Evolutionary conservation across 345 rosid genomes (phyloP).

Genomic region (Linum usitatissimum): DNA sequence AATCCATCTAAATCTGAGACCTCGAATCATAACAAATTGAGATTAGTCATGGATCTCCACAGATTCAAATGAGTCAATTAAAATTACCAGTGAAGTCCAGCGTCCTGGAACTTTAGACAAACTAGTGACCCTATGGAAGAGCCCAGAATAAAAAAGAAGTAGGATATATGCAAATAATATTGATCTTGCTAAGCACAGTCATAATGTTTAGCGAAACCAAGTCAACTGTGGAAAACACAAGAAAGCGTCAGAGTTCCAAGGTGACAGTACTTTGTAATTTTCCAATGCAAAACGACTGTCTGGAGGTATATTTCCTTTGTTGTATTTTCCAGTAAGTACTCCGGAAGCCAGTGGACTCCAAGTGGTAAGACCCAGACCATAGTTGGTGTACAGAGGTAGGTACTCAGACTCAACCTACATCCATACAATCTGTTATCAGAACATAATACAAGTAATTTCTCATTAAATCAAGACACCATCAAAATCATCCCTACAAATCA

Average conservation of each 20-base stretch:
- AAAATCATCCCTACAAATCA: not conserved
- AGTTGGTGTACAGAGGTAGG: slow-evolving; percentile 67
- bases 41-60: not conserved
- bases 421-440: slow-evolving; percentile 9
- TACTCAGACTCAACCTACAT: slow-evolving; percentile 85
- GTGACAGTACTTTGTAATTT: slow-evolving; percentile 58
- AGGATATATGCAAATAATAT: not conserved
- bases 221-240: not conserved
- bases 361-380: slow-evolving; percentile 90
- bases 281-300: slow-evolving; percentile 94
- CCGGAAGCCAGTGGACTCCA: slow-evolving; percentile 99
- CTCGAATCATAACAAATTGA: not conserved
- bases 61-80: not conserved
- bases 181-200: not conserved
- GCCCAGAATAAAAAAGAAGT: slow-evolving; percentile 2
- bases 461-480: not conserved
- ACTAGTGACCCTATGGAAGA: not conserved
- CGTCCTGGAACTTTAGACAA: slow-evolving; percentile 4
- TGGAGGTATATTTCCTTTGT: slow-evolving; percentile 71
- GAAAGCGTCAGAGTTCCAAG: not conserved
- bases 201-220: not conserved
- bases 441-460: not conserved
- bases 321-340: slow-evolving; percentile 93
- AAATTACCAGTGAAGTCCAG: not conserved
- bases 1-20: not conserved